Evolutionary conservation across 2,329 filamentous ascomycete species (phyloP).

Genomic region (Cucurbitaria berberidis): DNA sequence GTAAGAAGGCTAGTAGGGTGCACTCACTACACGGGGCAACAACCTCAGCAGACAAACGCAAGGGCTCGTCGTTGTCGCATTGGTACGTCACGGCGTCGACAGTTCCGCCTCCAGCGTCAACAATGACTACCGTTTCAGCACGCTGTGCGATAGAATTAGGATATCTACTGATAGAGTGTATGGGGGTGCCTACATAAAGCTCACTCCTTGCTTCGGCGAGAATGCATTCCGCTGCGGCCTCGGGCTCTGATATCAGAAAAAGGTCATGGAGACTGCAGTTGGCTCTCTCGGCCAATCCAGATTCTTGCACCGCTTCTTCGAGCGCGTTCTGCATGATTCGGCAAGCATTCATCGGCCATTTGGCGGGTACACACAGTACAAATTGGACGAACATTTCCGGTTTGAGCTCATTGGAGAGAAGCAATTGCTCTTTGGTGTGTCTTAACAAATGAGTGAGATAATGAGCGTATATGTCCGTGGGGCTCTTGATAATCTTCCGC

Average conservation of each 20-base stretch:
- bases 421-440: conserved; percentile 5
- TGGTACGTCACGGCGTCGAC: conserved; percentile 25
- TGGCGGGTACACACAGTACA: conserved; percentile 26
- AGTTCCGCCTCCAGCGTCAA: conserved; percentile 27
- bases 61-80: background rate
- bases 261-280: conserved; percentile 10
- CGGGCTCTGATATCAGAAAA: conserved; percentile 29
- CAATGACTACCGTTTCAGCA: conserved; percentile 17
- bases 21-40: conserved; percentile 19
- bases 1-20: too few relatives aligned
- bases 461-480: background rate
- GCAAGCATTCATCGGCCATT: conserved; percentile 21
- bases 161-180: background rate
- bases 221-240: conserved; percentile 27
- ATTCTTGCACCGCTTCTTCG: conserved; percentile 14
- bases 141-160: conserved; percentile 2
- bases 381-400: conserved; percentile 12
- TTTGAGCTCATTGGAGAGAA: conserved; percentile 2
- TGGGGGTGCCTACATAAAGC: conserved; percentile 12
- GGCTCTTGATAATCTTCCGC: background rate
- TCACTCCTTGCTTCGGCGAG: conserved; percentile 15
- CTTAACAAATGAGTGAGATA: background rate
- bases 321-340: conserved; percentile 24
- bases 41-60: conserved; percentile 14
- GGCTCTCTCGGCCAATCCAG: conserved; percentile 8